Evolutionary conservation across 2,329 filamentous ascomycete species (phyloP).

Genomic region (Ophiostoma tasmaniense): DNA sequence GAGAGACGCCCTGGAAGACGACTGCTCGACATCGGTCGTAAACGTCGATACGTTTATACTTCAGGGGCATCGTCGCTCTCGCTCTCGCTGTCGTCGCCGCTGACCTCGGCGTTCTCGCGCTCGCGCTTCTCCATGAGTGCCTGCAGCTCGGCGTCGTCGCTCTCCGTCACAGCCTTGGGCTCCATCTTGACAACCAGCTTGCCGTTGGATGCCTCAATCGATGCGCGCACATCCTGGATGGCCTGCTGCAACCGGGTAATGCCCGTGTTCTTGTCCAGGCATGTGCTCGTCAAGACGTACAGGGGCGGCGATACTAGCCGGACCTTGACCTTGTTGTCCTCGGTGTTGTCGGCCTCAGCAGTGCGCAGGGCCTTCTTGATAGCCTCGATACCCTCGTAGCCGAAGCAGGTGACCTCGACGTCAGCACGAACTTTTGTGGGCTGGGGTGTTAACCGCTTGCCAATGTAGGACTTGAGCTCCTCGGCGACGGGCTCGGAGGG

Average conservation of each 20-base stretch:
- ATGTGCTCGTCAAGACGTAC: constrained; percentile 92
- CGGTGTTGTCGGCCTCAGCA: constrained; percentile 86
- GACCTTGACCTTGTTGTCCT: constrained; percentile 92
- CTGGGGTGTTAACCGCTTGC: constrained; percentile 92
- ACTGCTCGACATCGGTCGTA: not conserved
- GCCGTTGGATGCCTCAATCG: constrained; percentile 70
- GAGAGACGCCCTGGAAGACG: not conserved
- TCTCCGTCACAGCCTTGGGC: constrained; percentile 97
- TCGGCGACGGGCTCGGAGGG: constrained; percentile 75
- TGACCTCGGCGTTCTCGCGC: constrained; percentile 95
- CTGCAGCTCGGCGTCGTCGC: constrained; percentile 92
- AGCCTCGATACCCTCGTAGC: constrained; percentile 96
- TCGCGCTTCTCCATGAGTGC: constrained; percentile 99
- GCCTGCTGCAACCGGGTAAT: constrained; percentile 80
- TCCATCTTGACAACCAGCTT: constrained; percentile 92
- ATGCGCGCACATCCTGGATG: constrained; percentile 75
- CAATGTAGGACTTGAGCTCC: constrained; percentile 89
- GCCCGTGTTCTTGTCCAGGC: constrained; percentile 82
- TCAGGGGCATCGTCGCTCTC: constrained; percentile 76
- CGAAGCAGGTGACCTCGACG: constrained; percentile 90
- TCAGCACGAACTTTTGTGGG: constrained; percentile 99
- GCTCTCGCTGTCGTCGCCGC: constrained; percentile 91
- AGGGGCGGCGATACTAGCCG: constrained; percentile 95
- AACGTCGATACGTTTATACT: constrained; percentile 29
- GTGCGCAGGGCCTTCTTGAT: constrained; percentile 88